These are phyloP conservation scores for Aspergillus hiratsukae DNA, from an alignment of 2,329 filamentous ascomycete species.

Conservation along the genomic window DNA sequence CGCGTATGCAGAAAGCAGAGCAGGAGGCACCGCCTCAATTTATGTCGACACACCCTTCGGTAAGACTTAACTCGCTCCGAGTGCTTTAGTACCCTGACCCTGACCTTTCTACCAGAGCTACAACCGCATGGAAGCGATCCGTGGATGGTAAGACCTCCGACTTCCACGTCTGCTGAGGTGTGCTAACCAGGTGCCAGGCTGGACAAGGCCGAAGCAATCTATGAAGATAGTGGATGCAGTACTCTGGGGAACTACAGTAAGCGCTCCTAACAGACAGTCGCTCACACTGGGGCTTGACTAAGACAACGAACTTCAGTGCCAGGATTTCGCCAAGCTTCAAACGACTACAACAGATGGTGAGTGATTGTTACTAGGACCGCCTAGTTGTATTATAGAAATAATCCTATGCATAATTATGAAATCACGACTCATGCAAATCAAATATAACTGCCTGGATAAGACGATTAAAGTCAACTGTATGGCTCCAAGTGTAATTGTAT, in stretches of 20 bases:
- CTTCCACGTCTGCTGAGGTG: neutral
- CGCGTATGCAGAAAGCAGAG: slow-evolving; percentile 47
- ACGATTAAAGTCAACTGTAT: neutral
- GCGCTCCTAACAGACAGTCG: slow-evolving; percentile 1
- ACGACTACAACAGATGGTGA: slow-evolving; percentile 12
- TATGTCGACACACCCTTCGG: slow-evolving; percentile 57
- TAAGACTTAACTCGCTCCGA: slow-evolving; percentile 13
- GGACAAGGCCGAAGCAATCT: slow-evolving; percentile 36
- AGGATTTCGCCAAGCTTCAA: slow-evolving; percentile 18
- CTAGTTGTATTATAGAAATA: neutral
- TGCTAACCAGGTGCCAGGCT: slow-evolving; percentile 27
- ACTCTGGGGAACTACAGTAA: slow-evolving; percentile 26
- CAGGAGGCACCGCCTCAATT: slow-evolving; percentile 50
- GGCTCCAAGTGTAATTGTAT: neutral
- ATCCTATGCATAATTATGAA: neutral
- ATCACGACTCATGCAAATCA: neutral
- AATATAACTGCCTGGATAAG: neutral
- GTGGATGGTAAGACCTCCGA: slow-evolving; percentile 41
- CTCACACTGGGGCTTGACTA: neutral
- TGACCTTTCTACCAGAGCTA: slow-evolving; percentile 35
- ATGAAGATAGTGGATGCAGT: slow-evolving; percentile 37
- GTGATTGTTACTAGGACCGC: neutral
- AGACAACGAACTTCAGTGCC: slow-evolving; percentile 14
- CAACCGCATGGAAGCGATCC: slow-evolving; percentile 53
- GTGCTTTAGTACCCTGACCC: neutral